phyloP scores from a whole-genome alignment of 2,329 filamentous ascomycete species.

The Trichoderma polysporum region DNA sequence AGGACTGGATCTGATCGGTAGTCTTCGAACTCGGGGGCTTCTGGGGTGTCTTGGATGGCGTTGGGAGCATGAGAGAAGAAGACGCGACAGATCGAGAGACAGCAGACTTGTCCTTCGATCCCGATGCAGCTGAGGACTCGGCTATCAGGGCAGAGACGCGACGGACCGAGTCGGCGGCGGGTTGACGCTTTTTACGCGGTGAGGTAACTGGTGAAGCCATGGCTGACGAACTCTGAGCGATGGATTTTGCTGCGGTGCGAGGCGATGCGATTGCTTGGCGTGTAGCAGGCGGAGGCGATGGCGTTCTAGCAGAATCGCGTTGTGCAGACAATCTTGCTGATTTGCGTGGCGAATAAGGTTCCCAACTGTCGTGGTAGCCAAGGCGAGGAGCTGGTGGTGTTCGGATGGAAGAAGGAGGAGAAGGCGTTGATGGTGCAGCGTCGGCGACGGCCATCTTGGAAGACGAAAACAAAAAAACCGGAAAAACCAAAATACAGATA shows the following conservation, averaged over 20 bases:
- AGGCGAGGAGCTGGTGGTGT: slow-evolving; percentile 69
- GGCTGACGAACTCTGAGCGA: slow-evolving; percentile 30
- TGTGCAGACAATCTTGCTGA: slow-evolving; percentile 64
- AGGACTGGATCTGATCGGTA: slow-evolving; percentile 50
- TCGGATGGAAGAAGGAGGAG: slow-evolving; percentile 56
- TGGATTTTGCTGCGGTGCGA: slow-evolving; percentile 35
- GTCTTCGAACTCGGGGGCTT: slow-evolving; percentile 57
- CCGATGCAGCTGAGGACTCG: slow-evolving; percentile 46
- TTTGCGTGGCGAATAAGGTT: slow-evolving; percentile 71
- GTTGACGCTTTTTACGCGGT: slow-evolving; percentile 52
- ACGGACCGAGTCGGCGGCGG: slow-evolving; percentile 48
- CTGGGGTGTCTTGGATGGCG: slow-evolving; percentile 74
- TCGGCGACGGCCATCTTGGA: slow-evolving; percentile 32
- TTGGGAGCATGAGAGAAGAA: slow-evolving; percentile 63
- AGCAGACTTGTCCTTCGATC: slow-evolving; percentile 32
- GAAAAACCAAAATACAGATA: slow-evolving; percentile 12
- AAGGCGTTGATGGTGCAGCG: slow-evolving; percentile 53
- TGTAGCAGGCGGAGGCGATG: slow-evolving; percentile 48
- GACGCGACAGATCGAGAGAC: slow-evolving; percentile 33
- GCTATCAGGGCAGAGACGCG: slow-evolving; percentile 48
- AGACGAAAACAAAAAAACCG: neutral
- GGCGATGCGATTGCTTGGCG: slow-evolving; percentile 36
- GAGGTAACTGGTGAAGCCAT: slow-evolving; percentile 47
- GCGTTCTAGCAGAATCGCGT: slow-evolving; percentile 52
- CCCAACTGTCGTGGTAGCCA: slow-evolving; percentile 67